Base-by-base conservation (phyloP, 306 rosid genomes). In the Casuarina equisetifolia region DNA sequence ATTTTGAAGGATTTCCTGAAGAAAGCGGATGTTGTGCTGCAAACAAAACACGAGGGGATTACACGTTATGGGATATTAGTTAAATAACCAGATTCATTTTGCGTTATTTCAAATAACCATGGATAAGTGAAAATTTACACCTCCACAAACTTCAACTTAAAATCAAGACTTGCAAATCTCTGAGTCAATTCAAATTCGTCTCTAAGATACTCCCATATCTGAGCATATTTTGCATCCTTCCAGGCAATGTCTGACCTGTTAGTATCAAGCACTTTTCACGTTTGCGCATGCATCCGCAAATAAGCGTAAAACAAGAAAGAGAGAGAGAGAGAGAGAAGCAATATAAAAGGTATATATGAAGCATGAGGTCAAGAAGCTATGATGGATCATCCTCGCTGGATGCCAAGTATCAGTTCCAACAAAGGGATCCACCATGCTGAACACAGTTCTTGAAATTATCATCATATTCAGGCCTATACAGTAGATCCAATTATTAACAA, bases 201-300 rank as follows among this genome's bases (percentile, higher is more conserved):
- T 58, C 97, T 87, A 44, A 96, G 99, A 82, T 87, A 96, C 81
- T 96, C 99, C 99, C 98, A 96, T 85, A 96, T 96, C 88, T 96
- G 98, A 80, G 98, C 97, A 86, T 90, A 96, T 85, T 96, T 96
- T 72, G 99, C 99, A 87, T 96, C 94, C 83, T 96, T 96, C 99
- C 99, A 96, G 44, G 99, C 99, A 74, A 96, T 96, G 53, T 96
- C 99, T 13, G 98, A 96, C 80, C 99, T 92, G 96, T 25, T 75
- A 74, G 78, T 83, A 61, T 44, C 53, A 76, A 77, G 44, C 74
- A 59, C 16, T 66, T 44, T 52, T 53, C 79, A 36, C 3, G 70
- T 50, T 61, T 19, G 35, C 40, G 58, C 51, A 46, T 6, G 39
- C 69, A n/a, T 25, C 48, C 43, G 51, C 44, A 55, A 39, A 19